Percentiles rank a stretch among this genome's conserved stretches.
Evolutionary conservation across 257 asterid genomes (phyloP).

Genomic region (Plectranthus barbatus): DNA sequence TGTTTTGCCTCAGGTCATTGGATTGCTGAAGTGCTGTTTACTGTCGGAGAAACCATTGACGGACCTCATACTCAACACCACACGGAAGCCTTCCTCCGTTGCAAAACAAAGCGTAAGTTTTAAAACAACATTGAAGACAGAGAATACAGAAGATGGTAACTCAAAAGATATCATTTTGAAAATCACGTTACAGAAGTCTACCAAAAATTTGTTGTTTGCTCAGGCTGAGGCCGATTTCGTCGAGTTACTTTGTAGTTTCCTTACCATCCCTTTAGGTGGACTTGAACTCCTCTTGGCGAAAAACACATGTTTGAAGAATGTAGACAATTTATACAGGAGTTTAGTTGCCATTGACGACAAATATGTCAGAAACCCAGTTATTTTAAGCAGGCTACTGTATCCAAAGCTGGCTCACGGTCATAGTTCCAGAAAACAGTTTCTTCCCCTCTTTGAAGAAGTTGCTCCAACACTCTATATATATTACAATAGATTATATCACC

Average conservation of each 20-base stretch:
- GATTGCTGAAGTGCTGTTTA: conserved; percentile 1
- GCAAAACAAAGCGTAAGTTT: not conserved
- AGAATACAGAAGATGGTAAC: too few relatives aligned
- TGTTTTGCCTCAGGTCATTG: conserved; percentile 6
- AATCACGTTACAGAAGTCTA: conserved; percentile 11
- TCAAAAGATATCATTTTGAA: not conserved
- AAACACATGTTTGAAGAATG: not conserved
- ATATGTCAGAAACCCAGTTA: not conserved
- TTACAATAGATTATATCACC: not conserved
- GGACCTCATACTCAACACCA: not conserved
- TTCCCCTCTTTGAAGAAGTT: not conserved
- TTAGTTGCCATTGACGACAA: not conserved
- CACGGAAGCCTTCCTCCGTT: not conserved
- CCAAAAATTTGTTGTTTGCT: conserved; percentile 9
- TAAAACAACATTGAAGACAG: not conserved
- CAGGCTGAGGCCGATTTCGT: conserved; percentile 13
- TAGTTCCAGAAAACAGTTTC: not conserved
- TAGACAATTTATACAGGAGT: conserved; percentile 14
- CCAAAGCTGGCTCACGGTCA: conserved; percentile 2
- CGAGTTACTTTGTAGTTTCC: conserved; percentile 11
- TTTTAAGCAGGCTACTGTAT: not conserved
- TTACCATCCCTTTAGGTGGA: conserved; percentile 8
- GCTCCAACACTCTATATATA: not conserved
- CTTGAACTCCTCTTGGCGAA: not conserved
- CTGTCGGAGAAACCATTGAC: conserved; percentile 12